Evolutionary conservation across 2,329 filamentous ascomycete species (phyloP), one percentile per base, ranked within the genome.

Genomic region (Talaromyces funiculosus): DNA sequence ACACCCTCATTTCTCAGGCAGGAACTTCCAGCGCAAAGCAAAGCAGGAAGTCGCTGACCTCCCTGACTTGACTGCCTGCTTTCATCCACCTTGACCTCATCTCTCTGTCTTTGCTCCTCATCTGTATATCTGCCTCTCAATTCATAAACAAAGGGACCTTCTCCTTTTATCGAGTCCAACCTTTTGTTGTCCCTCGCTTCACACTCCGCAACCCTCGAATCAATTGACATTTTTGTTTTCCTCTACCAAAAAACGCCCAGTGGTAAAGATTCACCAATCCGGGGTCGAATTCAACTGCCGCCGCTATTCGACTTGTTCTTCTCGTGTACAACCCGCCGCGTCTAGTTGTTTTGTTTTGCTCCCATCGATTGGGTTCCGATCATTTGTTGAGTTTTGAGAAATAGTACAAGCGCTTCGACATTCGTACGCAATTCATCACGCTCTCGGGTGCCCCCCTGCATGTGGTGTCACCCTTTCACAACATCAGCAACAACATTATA

Each of bases 51-150:
- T 43, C 43, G 22, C 26, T 20, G 29, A 49, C 45, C 45, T 49
- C 45, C 47, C 47, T 51, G 29, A 51, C 60, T 62, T 66, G 54
- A 60, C 62, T 66, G 54, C 59, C 62, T 64, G 59, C 60, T 62
- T 64, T 54, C 61, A 56, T 59, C 58, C 57, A 29, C 18, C 18
- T 33, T 37, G 24, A 47, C 45, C 51, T 58, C 54, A 57, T 37
- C 62, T 60, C 60, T 57, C 59, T 49, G 61, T 57, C 29, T 62
- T 61, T 53, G 49, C 42, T 38, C 38, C 59, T 22, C 56, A 37
- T 51, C 51, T 61, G 38, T 57, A 51, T 40, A 37, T 62, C 59
- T 49, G 40, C 24, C 61, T 61, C 54, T 42, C 59, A 58, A 64
- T 47, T 62, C 60, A 60, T 64, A 58, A 54, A 26, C 20, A 38